Percentiles rank a stretch among this genome's conserved stretches.
phyloP scores from a whole-genome alignment of 257 asterid species.

The Marsdenia floribunda region DNA sequence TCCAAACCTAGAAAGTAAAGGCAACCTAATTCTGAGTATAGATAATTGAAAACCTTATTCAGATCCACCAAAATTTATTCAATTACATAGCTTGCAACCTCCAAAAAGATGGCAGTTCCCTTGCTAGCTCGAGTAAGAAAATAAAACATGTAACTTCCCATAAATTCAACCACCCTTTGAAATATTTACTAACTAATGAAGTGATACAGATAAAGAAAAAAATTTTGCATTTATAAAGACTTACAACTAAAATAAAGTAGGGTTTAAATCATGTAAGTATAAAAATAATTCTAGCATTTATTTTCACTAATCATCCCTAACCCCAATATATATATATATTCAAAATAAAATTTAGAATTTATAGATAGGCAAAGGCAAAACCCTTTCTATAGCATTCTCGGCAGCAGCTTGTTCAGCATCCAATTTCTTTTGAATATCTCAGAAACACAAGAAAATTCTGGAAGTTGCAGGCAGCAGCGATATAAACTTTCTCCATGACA shows the following conservation, averaged over 20 bases:
- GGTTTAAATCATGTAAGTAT: not conserved
- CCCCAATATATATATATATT: too few species aligned
- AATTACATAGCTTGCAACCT: not conserved
- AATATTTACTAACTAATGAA: not conserved
- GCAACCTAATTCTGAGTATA: not conserved
- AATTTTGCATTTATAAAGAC: not conserved
- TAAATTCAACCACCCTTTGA: not conserved
- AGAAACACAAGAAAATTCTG: slow-evolving; percentile 63
- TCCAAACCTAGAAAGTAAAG: not conserved
- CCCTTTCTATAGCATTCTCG: slow-evolving; percentile 82
- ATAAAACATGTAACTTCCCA: not conserved
- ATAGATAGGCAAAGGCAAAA: slow-evolving; percentile 20
- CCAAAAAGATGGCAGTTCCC: not conserved
- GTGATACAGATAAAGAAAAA: not conserved
- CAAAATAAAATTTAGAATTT: not conserved
- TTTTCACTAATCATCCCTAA: too few species aligned
- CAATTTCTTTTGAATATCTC: slow-evolving; percentile 55
- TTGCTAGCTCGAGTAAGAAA: not conserved
- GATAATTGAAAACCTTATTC: not conserved
- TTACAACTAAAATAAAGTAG: not conserved
- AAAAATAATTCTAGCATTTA: not conserved
- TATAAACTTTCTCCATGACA: too few species aligned
- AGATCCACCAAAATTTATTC: not conserved
- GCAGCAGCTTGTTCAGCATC: slow-evolving; percentile 98
- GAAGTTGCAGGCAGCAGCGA: slow-evolving; percentile 74